Evolutionary conservation across 23 red algal genomes (phyloP).

Genomic region (Gracilaria gracilis): DNA sequence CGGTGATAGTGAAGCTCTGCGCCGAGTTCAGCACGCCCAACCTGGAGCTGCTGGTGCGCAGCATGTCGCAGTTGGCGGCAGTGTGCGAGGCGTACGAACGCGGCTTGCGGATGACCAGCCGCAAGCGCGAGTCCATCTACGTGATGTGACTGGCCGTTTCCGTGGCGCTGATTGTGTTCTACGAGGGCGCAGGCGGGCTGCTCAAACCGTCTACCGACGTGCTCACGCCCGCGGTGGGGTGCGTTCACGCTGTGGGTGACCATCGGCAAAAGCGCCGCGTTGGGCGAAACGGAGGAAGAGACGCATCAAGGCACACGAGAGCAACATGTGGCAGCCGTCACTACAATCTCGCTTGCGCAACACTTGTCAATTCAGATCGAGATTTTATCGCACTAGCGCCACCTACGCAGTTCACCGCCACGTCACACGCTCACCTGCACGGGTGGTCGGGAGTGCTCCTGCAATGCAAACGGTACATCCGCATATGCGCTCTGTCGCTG

Average conservation of each 20-base stretch:
- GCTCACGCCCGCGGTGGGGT: constrained; percentile 25
- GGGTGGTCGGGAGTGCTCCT: too few relatives aligned
- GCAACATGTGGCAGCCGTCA: too few relatives aligned
- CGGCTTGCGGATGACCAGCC: constrained; percentile 35
- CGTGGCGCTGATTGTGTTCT: constrained; percentile 30
- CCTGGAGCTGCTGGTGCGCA: constrained; percentile 35
- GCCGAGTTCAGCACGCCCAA: constrained; percentile 21
- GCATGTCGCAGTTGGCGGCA: constrained; percentile 43
- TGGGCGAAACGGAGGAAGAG: constrained; percentile 48
- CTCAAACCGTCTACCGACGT: constrained; percentile 39
- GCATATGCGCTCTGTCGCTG: too few relatives aligned
- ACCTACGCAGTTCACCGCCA: too few relatives aligned
- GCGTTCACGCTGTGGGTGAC: constrained; percentile 62
- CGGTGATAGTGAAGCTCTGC: constrained; percentile 17
- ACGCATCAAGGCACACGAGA: not conserved
- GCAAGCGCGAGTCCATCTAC: constrained; percentile 41
- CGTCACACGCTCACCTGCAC: too few relatives aligned
- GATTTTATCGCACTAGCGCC: too few relatives aligned
- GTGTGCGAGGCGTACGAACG: constrained; percentile 57
- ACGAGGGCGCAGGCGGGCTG: constrained; percentile 1
- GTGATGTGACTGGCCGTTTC: constrained; percentile 14
- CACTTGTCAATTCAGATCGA: too few relatives aligned
- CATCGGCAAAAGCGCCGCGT: constrained; percentile 38
- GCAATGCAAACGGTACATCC: too few relatives aligned
- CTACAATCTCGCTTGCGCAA: too few relatives aligned